These are phyloP conservation scores for Fusarium verrucosum DNA, from an alignment of 2,329 filamentous ascomycete species.

Conservation along the genomic window DNA sequence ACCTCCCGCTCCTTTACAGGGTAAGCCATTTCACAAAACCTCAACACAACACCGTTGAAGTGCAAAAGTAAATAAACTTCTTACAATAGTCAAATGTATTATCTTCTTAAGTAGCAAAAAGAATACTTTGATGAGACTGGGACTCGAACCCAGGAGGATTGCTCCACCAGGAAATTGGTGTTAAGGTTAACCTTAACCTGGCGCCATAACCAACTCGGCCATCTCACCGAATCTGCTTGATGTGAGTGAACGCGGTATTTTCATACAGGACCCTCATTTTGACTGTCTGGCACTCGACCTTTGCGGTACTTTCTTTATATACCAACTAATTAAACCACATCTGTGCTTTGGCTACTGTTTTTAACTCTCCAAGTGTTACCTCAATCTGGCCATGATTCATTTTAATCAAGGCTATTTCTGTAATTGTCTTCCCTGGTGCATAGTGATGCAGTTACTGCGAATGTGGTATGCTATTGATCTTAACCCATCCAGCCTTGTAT, in stretches of 20 bases:
- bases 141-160: slow-evolving; percentile 52
- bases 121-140: slow-evolving; percentile 45
- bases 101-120: not conserved
- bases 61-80: not conserved
- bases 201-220: slow-evolving; percentile 51
- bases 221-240: slow-evolving; percentile 43
- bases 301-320: not conserved
- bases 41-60: not conserved
- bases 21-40: not conserved
- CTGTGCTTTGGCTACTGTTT: not conserved
- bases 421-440: no score
- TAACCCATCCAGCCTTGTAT: no score
- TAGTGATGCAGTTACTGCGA: not conserved
- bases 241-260: fast-evolving
- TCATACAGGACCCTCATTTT: fast-evolving
- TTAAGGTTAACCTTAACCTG: slow-evolving; percentile 50
- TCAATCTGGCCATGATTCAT: not conserved
- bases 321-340: not conserved
- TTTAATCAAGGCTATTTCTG: not conserved
- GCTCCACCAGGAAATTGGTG: slow-evolving; percentile 47
- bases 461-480: no score
- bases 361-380: not conserved
- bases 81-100: not conserved
- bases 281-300: no score
- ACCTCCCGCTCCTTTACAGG: not conserved